Evolutionary conservation across 2,329 filamentous ascomycete genomes (phyloP).

Genomic region (Plectosphaerella cucumerina): DNA sequence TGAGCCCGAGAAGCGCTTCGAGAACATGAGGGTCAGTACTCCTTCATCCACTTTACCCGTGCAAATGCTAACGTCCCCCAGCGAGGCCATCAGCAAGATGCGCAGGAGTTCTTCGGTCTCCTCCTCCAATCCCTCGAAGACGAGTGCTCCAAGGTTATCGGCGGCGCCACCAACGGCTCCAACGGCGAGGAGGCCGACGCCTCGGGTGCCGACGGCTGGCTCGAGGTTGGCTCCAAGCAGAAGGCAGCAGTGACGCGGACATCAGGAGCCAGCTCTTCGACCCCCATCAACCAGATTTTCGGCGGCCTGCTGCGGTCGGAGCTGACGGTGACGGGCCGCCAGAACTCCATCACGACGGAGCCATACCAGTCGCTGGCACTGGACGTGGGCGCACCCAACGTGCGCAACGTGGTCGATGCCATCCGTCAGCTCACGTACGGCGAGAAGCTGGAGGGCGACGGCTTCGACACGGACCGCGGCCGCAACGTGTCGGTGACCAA

Average conservation of each 20-base stretch:
- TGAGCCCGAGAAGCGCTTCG: conserved; percentile 78
- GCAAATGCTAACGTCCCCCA: conserved; percentile 31
- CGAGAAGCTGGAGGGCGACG: conserved; percentile 72
- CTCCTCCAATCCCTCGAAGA: conserved; percentile 89
- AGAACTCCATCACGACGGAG: conserved; percentile 87
- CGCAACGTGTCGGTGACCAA: conserved; percentile 74
- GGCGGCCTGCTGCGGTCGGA: conserved; percentile 88
- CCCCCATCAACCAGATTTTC: conserved; percentile 91
- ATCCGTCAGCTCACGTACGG: conserved; percentile 78
- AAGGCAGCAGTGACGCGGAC: conserved; percentile 81
- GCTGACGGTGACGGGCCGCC: conserved; percentile 78
- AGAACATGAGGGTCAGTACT: conserved; percentile 78
- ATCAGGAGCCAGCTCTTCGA: conserved; percentile 70
- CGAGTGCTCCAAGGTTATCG: conserved; percentile 78
- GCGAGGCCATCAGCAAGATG: conserved; percentile 96
- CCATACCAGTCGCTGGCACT: conserved; percentile 93
- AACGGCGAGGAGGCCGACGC: conserved; percentile 17
- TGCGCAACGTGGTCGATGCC: conserved; percentile 89
- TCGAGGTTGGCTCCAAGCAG: conserved; percentile 91
- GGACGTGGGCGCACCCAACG: conserved; percentile 82
- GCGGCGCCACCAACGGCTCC: conserved; percentile 24
- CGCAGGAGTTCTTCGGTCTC: conserved; percentile 94
- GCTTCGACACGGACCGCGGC: conserved; percentile 77
- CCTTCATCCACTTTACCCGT: not conserved
- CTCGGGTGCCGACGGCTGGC: conserved; percentile 65